Conservation (phyloP, 371 early-diverging fungal species). For the Mucor saturninus region DNA sequence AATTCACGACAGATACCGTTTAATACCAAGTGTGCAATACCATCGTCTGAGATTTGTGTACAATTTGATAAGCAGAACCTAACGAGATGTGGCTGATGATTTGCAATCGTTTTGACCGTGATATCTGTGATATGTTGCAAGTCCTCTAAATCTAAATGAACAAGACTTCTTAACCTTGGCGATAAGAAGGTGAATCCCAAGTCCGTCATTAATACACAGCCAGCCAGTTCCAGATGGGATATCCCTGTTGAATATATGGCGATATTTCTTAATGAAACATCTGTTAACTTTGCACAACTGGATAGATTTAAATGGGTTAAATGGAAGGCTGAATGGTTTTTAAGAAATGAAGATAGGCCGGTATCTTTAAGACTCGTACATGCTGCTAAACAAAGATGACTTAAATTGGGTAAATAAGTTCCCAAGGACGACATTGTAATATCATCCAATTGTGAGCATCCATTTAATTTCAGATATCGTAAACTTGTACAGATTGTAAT, state of each 20-base stretch:
- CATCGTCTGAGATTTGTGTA: constrained; percentile 52
- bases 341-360: constrained; percentile 41
- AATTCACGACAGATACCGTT: constrained; percentile 38
- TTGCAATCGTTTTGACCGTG: constrained; percentile 54
- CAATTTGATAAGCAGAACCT: constrained; percentile 60
- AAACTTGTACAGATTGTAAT: constrained; percentile 41
- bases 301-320: constrained; percentile 57
- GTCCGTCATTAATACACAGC: constrained; percentile 53
- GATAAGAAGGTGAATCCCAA: constrained; percentile 51
- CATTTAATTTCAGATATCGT: constrained; percentile 50
- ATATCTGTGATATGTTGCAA: constrained; percentile 50
- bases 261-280: constrained; percentile 44
- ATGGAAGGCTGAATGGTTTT: not conserved
- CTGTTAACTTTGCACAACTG: constrained; percentile 51
- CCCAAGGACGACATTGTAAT: constrained; percentile 46
- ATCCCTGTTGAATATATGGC: constrained; percentile 39
- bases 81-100: constrained; percentile 38
- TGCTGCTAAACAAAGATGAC: constrained; percentile 51
- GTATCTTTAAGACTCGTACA: constrained; percentile 54
- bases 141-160: constrained; percentile 61
- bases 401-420: constrained; percentile 39
- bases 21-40: constrained; percentile 39
- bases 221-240: constrained; percentile 57
- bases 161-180: constrained; percentile 43
- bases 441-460: constrained; percentile 55